A percentile compares a stretch with the other conserved stretches of the same genome.
Evolutionary conservation across 495 filamentous ascomycete genomes (phyloP).

Genomic region (Xylaria telfairii): DNA sequence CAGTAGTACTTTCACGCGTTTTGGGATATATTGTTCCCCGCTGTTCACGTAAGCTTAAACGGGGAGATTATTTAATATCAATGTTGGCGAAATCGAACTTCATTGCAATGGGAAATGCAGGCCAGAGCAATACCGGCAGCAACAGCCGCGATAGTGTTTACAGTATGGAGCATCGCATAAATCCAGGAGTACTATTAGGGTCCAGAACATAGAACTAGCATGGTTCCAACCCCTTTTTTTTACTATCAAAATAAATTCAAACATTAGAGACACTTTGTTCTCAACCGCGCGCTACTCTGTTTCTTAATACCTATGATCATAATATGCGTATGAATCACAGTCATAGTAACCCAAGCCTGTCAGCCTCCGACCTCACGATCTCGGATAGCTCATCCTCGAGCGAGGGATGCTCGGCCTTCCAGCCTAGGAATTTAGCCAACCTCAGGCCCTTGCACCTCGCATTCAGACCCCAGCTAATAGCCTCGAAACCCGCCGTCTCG

Average conservation of each 20-base stretch:
- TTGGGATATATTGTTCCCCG: background rate
- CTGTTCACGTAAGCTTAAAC: background rate
- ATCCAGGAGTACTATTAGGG: background rate
- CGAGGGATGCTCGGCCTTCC: slow-evolving; percentile 52
- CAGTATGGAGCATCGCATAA: background rate
- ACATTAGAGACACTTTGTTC: background rate
- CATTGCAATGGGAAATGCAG: background rate
- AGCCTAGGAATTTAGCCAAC: slow-evolving; percentile 58
- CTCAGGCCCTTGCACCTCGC: slow-evolving; percentile 55
- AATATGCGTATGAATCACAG: no score
- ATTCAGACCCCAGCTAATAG: slow-evolving; percentile 61
- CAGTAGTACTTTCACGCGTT: background rate
- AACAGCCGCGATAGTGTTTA: background rate
- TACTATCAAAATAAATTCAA: background rate
- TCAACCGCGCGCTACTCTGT: background rate
- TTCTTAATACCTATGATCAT: background rate
- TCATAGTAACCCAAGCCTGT: slow-evolving; percentile 24
- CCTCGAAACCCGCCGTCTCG: slow-evolving; percentile 45
- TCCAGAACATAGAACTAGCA: background rate
- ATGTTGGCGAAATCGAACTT: background rate
- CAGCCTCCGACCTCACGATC: slow-evolving; percentile 54
- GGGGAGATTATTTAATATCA: background rate
- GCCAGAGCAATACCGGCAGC: background rate
- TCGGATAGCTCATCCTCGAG: slow-evolving; percentile 55
- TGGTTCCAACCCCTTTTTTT: background rate